Evolutionary conservation across 805 yeast species (phyloP).

Genomic region (Candida silvatica): DNA sequence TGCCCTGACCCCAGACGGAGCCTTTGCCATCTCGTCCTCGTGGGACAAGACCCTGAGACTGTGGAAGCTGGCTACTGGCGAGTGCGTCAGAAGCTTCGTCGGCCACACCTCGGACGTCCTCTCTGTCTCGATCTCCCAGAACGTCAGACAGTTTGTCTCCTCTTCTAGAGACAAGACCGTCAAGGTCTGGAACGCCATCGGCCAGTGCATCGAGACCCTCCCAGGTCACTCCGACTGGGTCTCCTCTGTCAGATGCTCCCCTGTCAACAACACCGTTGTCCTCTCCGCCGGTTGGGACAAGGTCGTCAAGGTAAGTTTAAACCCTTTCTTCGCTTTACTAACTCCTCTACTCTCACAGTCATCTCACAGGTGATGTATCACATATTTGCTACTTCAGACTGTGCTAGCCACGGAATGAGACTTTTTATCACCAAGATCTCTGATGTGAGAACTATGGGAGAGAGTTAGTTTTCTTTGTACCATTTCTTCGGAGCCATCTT

Average conservation of each 20-base stretch:
- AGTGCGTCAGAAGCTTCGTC: slow-evolving; percentile 86
- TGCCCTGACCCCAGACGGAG: slow-evolving; percentile 96
- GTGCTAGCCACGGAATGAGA: slow-evolving; percentile 76
- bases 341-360: slow-evolving; percentile 2
- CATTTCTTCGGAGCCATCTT: neutral
- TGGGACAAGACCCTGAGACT: slow-evolving; percentile 99
- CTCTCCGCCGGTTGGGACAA: slow-evolving; percentile 99
- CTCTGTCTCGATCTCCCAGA: slow-evolving; percentile 92
- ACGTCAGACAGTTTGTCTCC: slow-evolving; percentile 96
- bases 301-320: slow-evolving; percentile 90
- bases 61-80: slow-evolving; percentile 96
- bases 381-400: slow-evolving; percentile 99
- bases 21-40: slow-evolving; percentile 96
- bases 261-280: slow-evolving; percentile 63
- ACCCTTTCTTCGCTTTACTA: slow-evolving; percentile 5
- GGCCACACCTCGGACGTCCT: slow-evolving; percentile 98
- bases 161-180: slow-evolving; percentile 99
- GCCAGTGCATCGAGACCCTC: slow-evolving; percentile 92
- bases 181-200: slow-evolving; percentile 98
- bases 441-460: slow-evolving; percentile 40
- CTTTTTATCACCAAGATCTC: slow-evolving; percentile 99
- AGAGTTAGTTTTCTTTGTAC: slow-evolving; percentile 11
- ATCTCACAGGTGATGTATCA: slow-evolving; percentile 56
- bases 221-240: slow-evolving; percentile 99
- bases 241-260: slow-evolving; percentile 95